Percentiles rank a stretch among this genome's conserved stretches.
phyloP scores from a whole-genome alignment of 768 basidiomycete genomes.

The Cubamyces sp. region DNA sequence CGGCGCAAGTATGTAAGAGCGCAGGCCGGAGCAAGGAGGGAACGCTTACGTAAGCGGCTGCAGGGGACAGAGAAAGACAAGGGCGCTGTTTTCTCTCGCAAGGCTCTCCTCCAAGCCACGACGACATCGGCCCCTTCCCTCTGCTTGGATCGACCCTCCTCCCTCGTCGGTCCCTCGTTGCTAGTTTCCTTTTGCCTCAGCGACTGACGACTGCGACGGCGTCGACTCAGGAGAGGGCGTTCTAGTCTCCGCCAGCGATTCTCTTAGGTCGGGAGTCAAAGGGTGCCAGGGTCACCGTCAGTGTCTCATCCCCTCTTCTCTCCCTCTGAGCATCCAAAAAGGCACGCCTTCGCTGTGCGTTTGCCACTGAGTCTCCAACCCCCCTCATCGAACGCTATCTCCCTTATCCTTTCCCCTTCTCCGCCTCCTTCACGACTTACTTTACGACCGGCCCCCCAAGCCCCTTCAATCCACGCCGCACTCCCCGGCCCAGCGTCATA shows the following conservation, averaged over 20 bases:
- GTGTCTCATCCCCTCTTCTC: slow-evolving; percentile 27
- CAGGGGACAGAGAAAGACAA: slow-evolving; percentile 12
- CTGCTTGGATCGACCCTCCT: slow-evolving; percentile 46
- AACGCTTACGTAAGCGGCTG: slow-evolving; percentile 31
- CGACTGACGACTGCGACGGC: slow-evolving; percentile 48
- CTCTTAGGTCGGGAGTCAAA: slow-evolving; percentile 32
- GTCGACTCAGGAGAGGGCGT: slow-evolving; percentile 40
- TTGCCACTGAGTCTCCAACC: slow-evolving; percentile 52
- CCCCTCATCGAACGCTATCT: slow-evolving; percentile 35
- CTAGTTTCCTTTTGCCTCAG: slow-evolving; percentile 39
- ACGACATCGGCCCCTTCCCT: slow-evolving; percentile 38
- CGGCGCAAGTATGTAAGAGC: slow-evolving; percentile 10
- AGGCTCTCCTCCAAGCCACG: slow-evolving; percentile 31
- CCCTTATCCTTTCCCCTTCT: slow-evolving; percentile 31
- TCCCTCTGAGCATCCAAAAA: slow-evolving; percentile 52
- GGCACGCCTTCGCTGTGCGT: slow-evolving; percentile 96
- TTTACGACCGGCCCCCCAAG: slow-evolving; percentile 63
- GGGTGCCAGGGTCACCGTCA: slow-evolving; percentile 29
- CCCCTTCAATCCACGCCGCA: slow-evolving; percentile 44
- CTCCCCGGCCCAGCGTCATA: slow-evolving; percentile 36
- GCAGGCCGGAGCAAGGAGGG: slow-evolving; percentile 10
- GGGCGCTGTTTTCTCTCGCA: slow-evolving; percentile 28
- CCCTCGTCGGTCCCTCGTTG: slow-evolving; percentile 46
- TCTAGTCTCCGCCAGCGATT: slow-evolving; percentile 31
- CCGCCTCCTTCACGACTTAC: slow-evolving; percentile 61